Evolutionary conservation across 2,329 filamentous ascomycete species (phyloP), one percentile per base, ranked within the genome.

Genomic region (Teratosphaeriaceae sp.): DNA sequence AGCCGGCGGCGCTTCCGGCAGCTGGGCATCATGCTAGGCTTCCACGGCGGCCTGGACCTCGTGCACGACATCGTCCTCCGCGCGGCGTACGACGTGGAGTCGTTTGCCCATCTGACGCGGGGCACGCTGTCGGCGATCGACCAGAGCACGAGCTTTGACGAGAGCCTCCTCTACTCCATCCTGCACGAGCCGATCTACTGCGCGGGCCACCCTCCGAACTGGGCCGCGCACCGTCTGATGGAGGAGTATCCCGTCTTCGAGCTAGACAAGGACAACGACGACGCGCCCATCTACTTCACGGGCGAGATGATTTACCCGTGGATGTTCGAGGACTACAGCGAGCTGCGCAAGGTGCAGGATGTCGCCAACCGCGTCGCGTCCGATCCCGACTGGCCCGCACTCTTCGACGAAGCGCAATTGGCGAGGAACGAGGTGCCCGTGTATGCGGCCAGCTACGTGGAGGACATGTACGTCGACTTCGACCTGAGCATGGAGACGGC

Each of bases 381-480:
- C 1, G 76, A 77, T 34, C 65, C 74, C 3, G 75, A 82, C 48
- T 96, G 90, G 89, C 77, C 82, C 2, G 67, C 71, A 0, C 71
- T 96, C 3, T 96, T 95, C 61, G 79, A 94, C 57, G 70, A 79
- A 48, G 75, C 78, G 41, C 82, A 85, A 63, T 71, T 96, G 37
- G 75, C 73, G 15, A 76, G 74, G 55, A 96, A 96, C 56, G 73
- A 81, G 45, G 86, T 96, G 0, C 89, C 90, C 0, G 80, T 94
- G 0, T 96, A 92, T 58, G 84, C 88, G 1, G 87, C 85, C 1
- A 84, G 80, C 2, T 97, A 85, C 54, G 63, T 87, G 3, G 84
- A 95, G 49, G 88, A 95, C 60, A 92, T 96, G 85, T 96, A 94
- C 57, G 89, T 97, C 22, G 85, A 94, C 58, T 85, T 78, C 53